Evolutionary conservation across 129 eudicot genomes (phyloP).

Genomic region (Tanacetum coccineum): DNA sequence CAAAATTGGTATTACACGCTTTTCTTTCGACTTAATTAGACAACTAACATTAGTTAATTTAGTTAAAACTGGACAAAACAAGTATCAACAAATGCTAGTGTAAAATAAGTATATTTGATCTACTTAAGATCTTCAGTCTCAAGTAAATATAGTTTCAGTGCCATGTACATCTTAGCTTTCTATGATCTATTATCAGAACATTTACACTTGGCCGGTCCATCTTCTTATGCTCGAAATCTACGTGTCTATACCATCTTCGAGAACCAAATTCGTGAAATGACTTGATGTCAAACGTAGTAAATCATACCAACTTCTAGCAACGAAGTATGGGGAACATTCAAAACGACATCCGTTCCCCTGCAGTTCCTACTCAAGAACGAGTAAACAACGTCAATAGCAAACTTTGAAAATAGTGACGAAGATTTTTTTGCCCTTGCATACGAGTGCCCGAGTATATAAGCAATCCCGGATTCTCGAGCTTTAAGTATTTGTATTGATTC

Average conservation of each 20-base stretch:
- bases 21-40: not conserved
- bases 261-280: not conserved
- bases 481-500: conserved; percentile 37
- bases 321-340: conserved; percentile 55
- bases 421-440: conserved; percentile 46
- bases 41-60: too few relatives aligned
- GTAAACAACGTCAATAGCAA: conserved; percentile 48
- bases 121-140: conserved; percentile 10
- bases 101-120: not conserved
- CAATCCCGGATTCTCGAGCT: conserved; percentile 56
- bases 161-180: conserved; percentile 28
- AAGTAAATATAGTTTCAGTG: not conserved
- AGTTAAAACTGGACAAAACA: too few relatives aligned
- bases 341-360: conserved; percentile 44
- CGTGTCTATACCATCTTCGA: conserved; percentile 9
- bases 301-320: conserved; percentile 62
- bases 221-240: conserved; percentile 3
- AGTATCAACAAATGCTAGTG: not conserved
- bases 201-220: too few relatives aligned
- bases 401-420: conserved; percentile 39
- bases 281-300: conserved; percentile 38
- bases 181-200: conserved; percentile 23
- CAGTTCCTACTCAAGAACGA: conserved; percentile 54
- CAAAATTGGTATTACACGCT: too few relatives aligned
- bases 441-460: conserved; percentile 56